Evolutionary conservation across 2,329 filamentous ascomycete genomes (phyloP), one percentile per base, ranked within the genome.

Genomic region (Colletotrichum falcatum): DNA sequence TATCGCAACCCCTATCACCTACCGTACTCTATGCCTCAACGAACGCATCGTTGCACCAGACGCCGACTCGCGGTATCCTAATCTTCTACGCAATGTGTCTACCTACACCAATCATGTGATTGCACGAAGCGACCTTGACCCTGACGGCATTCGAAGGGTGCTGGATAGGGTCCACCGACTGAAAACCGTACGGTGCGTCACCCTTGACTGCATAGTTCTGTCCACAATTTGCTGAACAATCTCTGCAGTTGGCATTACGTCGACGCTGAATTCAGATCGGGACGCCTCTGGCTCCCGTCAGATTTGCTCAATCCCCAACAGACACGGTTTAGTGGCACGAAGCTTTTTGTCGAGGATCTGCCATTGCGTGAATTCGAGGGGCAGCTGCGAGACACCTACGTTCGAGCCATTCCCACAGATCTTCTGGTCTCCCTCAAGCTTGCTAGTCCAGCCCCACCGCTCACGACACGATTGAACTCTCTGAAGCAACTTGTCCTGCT

Each of bases 401-500:
- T 81, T 20, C 76, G 76, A 42, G 79, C 79, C 20, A 82, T 84
- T 30, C 83, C 84, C 1, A 75, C 80, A n/a, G 74, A 74, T 11
- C 76, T 79, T 2, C 76, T 84, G 12, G 78, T 79, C 16, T 85
- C 83, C 6, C 75, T 86, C 14, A 82, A 80, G 71, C 78, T 84
- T 65, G 78, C 78, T 14, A 78, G 74, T 46, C 80, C 83, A 3
- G 77, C 78, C 0, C 81, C 81, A 7, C 81, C 81, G 1, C 78
- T 85, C 6, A 83, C 82, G 5, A 80, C 80, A 1, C 79, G 78
- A 3, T 77, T 85, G 5, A 78, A 78, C 20, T 80, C 80, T 0
- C 73, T 86, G n/a, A 85, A 84, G 75, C 75, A 75, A 11, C 78
- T 87, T 20, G 76, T 87, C 1, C 66, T 84, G 11, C 70, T 76